phyloP scores from a whole-genome alignment of 129 eudicot species.

The Sambucus nigra region DNA sequence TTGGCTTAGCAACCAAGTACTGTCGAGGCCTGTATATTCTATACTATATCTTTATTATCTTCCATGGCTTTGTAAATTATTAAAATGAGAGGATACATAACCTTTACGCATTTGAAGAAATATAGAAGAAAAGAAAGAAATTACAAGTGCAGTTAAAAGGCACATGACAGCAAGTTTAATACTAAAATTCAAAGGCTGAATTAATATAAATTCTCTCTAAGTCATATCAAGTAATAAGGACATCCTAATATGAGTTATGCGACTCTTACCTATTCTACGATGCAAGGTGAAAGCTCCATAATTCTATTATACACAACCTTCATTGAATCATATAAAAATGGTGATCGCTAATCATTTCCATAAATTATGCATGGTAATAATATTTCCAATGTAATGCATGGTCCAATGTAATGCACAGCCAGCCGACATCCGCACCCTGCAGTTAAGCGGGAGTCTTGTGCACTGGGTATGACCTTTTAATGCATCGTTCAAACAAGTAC shows the following conservation, averaged over 20 bases:
- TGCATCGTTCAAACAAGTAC: no score
- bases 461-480: no score
- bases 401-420: background rate
- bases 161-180: background rate
- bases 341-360: background rate
- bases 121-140: background rate
- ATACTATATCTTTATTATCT: no score
- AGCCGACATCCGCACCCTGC: no score
- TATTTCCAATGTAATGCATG: background rate
- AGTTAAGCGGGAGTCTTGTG: no score
- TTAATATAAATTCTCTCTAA: no score
- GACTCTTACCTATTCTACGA: background rate
- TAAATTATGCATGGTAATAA: background rate
- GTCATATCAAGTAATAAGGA: no score
- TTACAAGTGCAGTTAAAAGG: background rate
- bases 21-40: no score
- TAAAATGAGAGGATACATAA: background rate
- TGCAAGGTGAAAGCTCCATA: background rate
- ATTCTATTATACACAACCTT: background rate
- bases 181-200: no score
- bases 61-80: no score
- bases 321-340: background rate
- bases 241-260: background rate
- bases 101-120: background rate
- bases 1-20: no score